phyloP scores from a whole-genome alignment of 768 basidiomycete genomes.

The Solioccasus polychromus region DNA sequence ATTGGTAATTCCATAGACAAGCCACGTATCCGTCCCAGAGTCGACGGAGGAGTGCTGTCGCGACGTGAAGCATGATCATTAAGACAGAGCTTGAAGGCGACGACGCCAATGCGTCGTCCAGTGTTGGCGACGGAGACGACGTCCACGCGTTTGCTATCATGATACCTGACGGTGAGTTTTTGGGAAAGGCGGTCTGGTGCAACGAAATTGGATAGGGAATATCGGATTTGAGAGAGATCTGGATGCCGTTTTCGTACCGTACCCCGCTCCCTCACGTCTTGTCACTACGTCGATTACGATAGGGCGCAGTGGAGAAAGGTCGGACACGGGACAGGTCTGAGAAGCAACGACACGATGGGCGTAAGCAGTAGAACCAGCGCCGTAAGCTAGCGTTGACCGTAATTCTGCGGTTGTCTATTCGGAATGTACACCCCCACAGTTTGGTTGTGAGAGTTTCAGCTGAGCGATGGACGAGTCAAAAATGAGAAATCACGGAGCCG shows the following conservation, averaged over 20 bases:
- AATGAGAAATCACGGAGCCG: neutral
- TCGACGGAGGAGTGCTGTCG: conserved; percentile 31
- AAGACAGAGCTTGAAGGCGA: conserved; percentile 24
- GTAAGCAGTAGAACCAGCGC: conserved; percentile 5
- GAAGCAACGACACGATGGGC: neutral
- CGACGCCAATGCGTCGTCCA: conserved; percentile 8
- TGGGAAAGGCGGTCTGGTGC: neutral
- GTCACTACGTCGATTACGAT: conserved; percentile 19
- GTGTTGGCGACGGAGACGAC: conserved; percentile 3
- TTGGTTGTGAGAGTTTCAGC: neutral
- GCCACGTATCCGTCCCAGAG: conserved; percentile 62
- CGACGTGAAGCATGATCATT: conserved; percentile 6
- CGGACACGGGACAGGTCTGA: conserved; percentile 4
- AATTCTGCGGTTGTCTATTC: neutral
- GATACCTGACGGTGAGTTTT: too few relatives aligned
- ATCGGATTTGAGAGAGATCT: neutral
- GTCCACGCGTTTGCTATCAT: conserved; percentile 11
- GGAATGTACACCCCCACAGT: neutral
- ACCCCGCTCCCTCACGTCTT: neutral
- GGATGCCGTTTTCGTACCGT: neutral
- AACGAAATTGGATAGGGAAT: neutral
- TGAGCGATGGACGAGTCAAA: neutral
- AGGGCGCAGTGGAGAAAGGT: conserved; percentile 19
- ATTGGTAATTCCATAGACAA: conserved; percentile 61
- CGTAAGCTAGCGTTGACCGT: conserved; percentile 4